phyloP scores from a whole-genome alignment of 2,329 filamentous ascomycete genomes.

The Venturia asperata region DNA sequence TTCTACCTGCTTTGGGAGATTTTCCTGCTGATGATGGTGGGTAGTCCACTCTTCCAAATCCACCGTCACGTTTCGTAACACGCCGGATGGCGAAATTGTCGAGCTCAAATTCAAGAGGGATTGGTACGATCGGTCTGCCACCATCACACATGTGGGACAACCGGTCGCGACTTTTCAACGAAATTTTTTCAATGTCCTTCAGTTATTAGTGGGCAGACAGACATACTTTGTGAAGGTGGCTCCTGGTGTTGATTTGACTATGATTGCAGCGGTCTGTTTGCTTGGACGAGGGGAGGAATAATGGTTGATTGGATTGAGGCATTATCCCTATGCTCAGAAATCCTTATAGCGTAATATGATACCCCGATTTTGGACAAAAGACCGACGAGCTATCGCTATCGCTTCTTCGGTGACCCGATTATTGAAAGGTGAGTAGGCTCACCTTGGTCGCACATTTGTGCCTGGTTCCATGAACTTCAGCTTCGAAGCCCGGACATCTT shows the following conservation, averaged over 20 bases:
- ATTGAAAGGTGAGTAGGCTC: too few relatives aligned
- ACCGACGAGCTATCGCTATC: neutral
- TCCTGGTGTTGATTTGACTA: conserved; percentile 57
- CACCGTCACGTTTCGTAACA: conserved; percentile 42
- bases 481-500: too few relatives aligned
- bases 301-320: conserved; percentile 23
- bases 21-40: neutral
- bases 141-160: conserved; percentile 37
- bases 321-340: neutral
- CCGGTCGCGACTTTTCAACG: conserved; percentile 54
- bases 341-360: neutral
- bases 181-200: conserved; percentile 49
- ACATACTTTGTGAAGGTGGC: conserved; percentile 59
- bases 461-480: too few relatives aligned
- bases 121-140: conserved; percentile 55
- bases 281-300: conserved; percentile 59
- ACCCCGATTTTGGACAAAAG: neutral
- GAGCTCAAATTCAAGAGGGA: conserved; percentile 54
- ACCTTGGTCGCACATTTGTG: too few relatives aligned
- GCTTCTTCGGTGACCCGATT: too few relatives aligned
- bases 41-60: conserved; percentile 7
- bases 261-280: conserved; percentile 60
- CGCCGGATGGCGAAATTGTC: conserved; percentile 37
- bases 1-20: neutral
- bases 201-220: conserved; percentile 55